phyloP scores from a whole-genome alignment of 179 eudicot species.

The Beta lomatogona region DNA sequence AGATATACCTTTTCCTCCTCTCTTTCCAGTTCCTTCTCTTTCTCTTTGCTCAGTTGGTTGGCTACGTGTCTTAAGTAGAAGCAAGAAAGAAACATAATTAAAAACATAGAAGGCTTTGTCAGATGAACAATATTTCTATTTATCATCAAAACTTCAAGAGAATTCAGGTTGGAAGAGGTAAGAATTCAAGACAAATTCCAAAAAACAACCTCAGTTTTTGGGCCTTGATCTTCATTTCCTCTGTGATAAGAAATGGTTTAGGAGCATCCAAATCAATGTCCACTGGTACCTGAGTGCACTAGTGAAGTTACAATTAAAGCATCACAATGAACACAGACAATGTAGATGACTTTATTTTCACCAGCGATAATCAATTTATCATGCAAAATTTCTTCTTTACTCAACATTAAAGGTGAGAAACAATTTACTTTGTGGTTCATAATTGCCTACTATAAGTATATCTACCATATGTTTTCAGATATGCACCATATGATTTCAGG shows the following conservation, averaged over 20 bases:
- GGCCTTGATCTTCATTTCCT: constrained; percentile 61
- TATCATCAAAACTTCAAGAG: not conserved
- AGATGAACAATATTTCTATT: not conserved
- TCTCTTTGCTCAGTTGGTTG: constrained; percentile 44
- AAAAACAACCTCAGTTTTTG: constrained; percentile 55
- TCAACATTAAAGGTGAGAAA: not conserved
- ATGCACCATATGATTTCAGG: not conserved
- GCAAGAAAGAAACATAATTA: constrained; percentile 1
- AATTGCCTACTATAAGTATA: not conserved
- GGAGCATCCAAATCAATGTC: constrained; percentile 52
- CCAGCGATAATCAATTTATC: not conserved
- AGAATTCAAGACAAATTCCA: constrained; percentile 8
- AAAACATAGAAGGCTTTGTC: not conserved
- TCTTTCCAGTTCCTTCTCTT: constrained; percentile 51
- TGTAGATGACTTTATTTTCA: not conserved
- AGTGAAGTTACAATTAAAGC: constrained; percentile 13
- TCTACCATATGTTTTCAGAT: not conserved
- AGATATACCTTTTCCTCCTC: constrained; percentile 62
- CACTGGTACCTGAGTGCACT: constrained; percentile 51
- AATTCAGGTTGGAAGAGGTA: not conserved
- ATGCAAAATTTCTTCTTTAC: not conserved
- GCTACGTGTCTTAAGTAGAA: constrained; percentile 45
- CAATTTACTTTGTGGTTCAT: not conserved
- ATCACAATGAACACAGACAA: not conserved
- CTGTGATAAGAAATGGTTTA: constrained; percentile 41